Percentiles rank a stretch among this genome's conserved stretches.
Evolutionary conservation across 139 green algal species (phyloP).

Genomic region (Chlorella sp.): DNA sequence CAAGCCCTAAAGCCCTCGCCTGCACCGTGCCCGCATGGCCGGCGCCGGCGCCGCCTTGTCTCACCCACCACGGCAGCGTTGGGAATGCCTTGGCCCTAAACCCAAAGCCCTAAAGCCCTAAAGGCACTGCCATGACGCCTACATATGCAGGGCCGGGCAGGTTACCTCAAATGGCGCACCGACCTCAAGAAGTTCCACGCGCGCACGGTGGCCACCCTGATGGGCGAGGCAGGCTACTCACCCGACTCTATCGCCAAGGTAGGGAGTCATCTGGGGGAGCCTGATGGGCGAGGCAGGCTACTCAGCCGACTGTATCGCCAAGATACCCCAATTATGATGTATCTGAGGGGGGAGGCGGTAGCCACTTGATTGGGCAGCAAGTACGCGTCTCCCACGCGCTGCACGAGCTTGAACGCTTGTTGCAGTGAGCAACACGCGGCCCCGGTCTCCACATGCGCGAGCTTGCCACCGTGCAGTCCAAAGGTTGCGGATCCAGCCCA

Average conservation of each 20-base stretch:
- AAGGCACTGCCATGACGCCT: not conserved
- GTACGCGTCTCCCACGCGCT: not conserved
- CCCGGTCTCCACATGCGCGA: not conserved
- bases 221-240: conserved; percentile 34
- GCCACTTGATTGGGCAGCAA: no score
- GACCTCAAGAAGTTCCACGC: conserved; percentile 43
- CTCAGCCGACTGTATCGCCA: conserved; percentile 8
- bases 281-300: conserved; percentile 42
- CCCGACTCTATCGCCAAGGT: conserved; percentile 10
- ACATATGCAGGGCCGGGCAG: conserved; percentile 24
- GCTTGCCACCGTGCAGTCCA: not conserved
- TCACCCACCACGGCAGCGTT: not conserved
- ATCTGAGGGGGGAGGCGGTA: not conserved
- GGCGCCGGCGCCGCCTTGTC: no score
- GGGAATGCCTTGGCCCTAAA: not conserved
- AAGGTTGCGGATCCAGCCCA: not conserved
- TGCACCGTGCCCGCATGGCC: no score
- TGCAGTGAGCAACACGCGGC: not conserved
- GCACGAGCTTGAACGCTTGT: not conserved
- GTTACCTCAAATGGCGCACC: conserved; percentile 51
- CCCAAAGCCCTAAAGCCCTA: not conserved
- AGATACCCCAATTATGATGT: not conserved
- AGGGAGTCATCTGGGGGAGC: not conserved
- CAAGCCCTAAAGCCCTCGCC: not conserved
- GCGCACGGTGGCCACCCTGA: conserved; percentile 26